Base-by-base conservation (phyloP, 148 eudicot genomes). In the Drosera capensis region DNA sequence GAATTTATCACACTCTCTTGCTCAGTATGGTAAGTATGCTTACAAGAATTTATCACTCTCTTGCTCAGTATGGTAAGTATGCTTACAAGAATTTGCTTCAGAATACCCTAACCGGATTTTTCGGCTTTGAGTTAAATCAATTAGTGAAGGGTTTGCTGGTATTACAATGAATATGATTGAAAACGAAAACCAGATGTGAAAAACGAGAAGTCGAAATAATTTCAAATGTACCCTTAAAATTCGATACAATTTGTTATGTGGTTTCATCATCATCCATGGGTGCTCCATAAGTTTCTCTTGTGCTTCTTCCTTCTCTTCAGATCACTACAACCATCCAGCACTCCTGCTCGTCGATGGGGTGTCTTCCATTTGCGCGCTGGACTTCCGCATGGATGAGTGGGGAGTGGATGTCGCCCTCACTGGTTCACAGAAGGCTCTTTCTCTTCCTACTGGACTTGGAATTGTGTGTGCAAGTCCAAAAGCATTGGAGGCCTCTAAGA, bases 361-460 rank as follows among this genome's bases (percentile, higher is more conserved):
- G 31, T 90, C 97, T 52, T 90, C 97, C 37, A 90, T 90, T 19
- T 84, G 97, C 54, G 97, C 97, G 1, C 71, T 90, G 17, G 97
- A 90, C 59, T 90, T 90, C 60, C 85, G 97, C 20, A 84, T 84
- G 97, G 97, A 90, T 40, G 97, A 90, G 54, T 90, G 97, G 97
- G 87, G 92, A n/a, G 61, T 90, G 9, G 97, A 90, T 65, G 97
- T 90, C 51, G 97, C 97, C 7, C 58, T 90, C 49, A 90, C 97
- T 4, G 97, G 97, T 17, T 90, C 97, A 16, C 97, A 90, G 53
- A 90, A 90, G 59, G 97, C 97, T 20, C 87, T 90, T 23, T 90
- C 97, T 31, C 78, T 90, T 54, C 97, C 97, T 19, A 90, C 97
- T 21, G 97, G 97, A 8, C 43, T 90, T 57, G 97, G 97, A 23